Percentiles rank a stretch among this genome's conserved stretches.
These are phyloP conservation scores for Botrytis porri DNA, from an alignment of 2,329 filamentous ascomycete species.

Conservation along the genomic window DNA sequence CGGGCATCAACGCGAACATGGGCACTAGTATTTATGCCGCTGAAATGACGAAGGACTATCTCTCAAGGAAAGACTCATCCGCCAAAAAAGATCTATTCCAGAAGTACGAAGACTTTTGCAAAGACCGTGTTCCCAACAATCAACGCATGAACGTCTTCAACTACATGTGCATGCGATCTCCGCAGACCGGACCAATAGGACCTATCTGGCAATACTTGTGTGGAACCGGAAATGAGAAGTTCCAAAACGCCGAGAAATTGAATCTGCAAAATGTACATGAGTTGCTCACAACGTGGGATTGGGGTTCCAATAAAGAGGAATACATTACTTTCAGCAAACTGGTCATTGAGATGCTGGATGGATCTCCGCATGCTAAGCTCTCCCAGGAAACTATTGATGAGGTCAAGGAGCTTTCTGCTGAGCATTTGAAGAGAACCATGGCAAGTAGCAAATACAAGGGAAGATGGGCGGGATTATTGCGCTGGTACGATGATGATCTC, in stretches of 20 bases:
- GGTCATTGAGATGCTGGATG: constrained; percentile 21
- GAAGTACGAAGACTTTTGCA: constrained; percentile 28
- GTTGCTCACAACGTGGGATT: constrained; percentile 29
- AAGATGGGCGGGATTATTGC: constrained; percentile 21
- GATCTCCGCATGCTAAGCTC: constrained; percentile 5
- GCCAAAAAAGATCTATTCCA: not conserved
- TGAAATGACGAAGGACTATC: constrained; percentile 23
- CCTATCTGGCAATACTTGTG: constrained; percentile 31
- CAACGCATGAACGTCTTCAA: constrained; percentile 33
- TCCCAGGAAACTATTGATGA: not conserved
- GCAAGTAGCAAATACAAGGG: constrained; percentile 20
- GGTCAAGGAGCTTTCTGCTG: constrained; percentile 1
- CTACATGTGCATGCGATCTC: constrained; percentile 30
- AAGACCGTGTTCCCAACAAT: constrained; percentile 24
- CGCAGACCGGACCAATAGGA: constrained; percentile 26
- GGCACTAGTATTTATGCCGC: constrained; percentile 22
- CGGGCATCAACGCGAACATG: constrained; percentile 35
- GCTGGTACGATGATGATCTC: constrained; percentile 23
- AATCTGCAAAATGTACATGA: constrained; percentile 18
- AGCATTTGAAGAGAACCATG: constrained; percentile 1
- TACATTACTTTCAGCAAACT: constrained; percentile 24
- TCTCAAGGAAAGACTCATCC: not conserved
- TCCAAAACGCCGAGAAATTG: constrained; percentile 19
- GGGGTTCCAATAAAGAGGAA: constrained; percentile 24
- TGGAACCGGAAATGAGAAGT: constrained; percentile 25